Conservation (phyloP, 2,329 filamentous ascomycete species). For the Talaromyces rugulosus region DNA sequence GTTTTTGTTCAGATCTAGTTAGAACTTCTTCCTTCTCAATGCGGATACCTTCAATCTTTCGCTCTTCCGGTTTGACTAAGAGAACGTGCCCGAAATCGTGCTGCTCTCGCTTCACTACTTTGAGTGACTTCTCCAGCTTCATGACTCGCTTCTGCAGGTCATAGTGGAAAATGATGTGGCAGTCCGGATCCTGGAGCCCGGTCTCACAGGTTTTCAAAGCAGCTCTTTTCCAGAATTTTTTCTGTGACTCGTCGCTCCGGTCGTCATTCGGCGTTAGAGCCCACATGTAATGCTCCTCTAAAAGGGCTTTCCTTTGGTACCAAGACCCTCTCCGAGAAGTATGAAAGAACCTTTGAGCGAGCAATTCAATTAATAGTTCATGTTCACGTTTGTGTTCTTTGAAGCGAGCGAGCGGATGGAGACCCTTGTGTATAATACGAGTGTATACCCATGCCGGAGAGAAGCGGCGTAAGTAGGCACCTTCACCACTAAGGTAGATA, state of each 20-base stretch:
- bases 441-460: slow-evolving; percentile 93
- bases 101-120: slow-evolving; percentile 77
- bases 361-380: slow-evolving; percentile 66
- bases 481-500: slow-evolving; percentile 77
- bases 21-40: slow-evolving; percentile 55
- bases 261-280: slow-evolving; percentile 49
- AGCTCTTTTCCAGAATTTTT: slow-evolving; percentile 75
- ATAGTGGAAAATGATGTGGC: slow-evolving; percentile 89
- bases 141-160: slow-evolving; percentile 90
- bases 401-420: slow-evolving; percentile 71
- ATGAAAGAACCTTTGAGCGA: slow-evolving; percentile 80
- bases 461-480: slow-evolving; percentile 82
- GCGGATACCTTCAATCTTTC: slow-evolving; percentile 71
- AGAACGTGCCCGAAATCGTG: slow-evolving; percentile 89
- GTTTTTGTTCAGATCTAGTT: slow-evolving; percentile 7
- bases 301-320: slow-evolving; percentile 90
- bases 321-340: slow-evolving; percentile 78
- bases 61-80: slow-evolving; percentile 69
- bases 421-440: slow-evolving; percentile 83
- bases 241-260: slow-evolving; percentile 57
- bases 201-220: slow-evolving; percentile 78
- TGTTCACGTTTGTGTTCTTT: slow-evolving; percentile 79
- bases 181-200: slow-evolving; percentile 80
- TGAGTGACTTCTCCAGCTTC: slow-evolving; percentile 82
- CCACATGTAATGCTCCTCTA: slow-evolving; percentile 95